Conservation (phyloP, 139 green algal species). For the Gonium pectorale region DNA sequence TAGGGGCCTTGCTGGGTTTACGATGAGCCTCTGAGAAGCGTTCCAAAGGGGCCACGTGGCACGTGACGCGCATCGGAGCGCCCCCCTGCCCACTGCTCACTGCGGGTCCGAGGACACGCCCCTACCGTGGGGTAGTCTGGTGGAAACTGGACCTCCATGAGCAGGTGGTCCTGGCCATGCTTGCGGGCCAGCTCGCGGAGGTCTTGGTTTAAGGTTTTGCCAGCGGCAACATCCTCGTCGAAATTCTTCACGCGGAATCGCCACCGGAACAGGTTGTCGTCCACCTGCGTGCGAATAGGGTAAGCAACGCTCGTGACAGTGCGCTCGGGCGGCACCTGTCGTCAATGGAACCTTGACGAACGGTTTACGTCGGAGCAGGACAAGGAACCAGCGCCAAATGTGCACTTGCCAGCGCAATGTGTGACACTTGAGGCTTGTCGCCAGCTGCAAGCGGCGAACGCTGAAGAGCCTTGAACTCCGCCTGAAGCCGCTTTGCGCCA, state of each 20-base stretch:
- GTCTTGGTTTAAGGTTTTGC: conserved; percentile 44
- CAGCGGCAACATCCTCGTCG: conserved; percentile 39
- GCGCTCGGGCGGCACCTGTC: neutral
- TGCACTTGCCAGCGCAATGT: neutral
- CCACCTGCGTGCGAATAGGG: neutral
- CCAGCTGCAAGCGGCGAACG: neutral
- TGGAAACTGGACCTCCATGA: conserved; percentile 50
- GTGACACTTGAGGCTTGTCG: neutral
- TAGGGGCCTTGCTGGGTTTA: too few relatives aligned
- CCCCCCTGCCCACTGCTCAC: too few relatives aligned
- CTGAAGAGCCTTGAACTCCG: conserved; percentile 2
- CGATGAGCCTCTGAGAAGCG: too few relatives aligned
- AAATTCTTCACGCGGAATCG: conserved; percentile 38
- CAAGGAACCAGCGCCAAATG: too few relatives aligned
- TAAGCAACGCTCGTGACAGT: neutral
- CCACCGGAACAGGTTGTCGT: conserved; percentile 22
- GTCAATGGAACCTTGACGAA: too few relatives aligned
- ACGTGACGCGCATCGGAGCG: too few relatives aligned
- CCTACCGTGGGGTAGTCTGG: conserved; percentile 44
- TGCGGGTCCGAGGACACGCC: too few relatives aligned
- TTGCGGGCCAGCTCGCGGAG: neutral
- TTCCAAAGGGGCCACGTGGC: too few relatives aligned
- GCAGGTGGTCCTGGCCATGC: conserved; percentile 39
- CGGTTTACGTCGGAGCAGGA: too few relatives aligned
- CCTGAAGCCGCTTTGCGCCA: neutral